Conservation (phyloP, 1,139 yeast genomes). For the Pichia sp. region DNA sequence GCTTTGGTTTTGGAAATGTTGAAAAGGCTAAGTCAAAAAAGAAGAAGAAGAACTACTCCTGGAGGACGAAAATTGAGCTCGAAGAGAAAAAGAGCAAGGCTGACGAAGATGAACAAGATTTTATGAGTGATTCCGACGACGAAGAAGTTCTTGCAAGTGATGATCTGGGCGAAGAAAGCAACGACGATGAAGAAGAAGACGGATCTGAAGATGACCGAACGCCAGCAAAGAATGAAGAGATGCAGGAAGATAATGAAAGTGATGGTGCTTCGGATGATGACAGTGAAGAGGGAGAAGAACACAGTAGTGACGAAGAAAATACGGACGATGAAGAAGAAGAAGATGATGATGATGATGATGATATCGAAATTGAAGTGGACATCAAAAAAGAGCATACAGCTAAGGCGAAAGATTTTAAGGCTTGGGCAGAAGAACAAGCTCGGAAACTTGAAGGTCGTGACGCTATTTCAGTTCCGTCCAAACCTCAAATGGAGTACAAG, state of each 20-base stretch:
- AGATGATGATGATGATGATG: constrained; percentile 19
- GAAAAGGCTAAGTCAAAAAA: constrained; percentile 31
- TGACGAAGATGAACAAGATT: constrained; percentile 40
- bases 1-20: constrained; percentile 62
- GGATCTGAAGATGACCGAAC: constrained; percentile 10
- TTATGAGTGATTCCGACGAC: constrained; percentile 28
- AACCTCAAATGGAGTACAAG: constrained; percentile 43
- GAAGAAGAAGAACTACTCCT: constrained; percentile 42
- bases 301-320: constrained; percentile 17
- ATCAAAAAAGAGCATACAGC: constrained; percentile 29
- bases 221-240: constrained; percentile 6
- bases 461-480: constrained; percentile 36
- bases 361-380: constrained; percentile 24
- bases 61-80: constrained; percentile 48
- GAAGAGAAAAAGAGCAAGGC: constrained; percentile 35
- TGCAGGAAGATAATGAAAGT: constrained; percentile 18
- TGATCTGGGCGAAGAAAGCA: constrained; percentile 34
- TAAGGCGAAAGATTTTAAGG: constrained; percentile 43
- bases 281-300: constrained; percentile 18
- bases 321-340: constrained; percentile 24
- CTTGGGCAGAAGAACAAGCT: constrained; percentile 55
- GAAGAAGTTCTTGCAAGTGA: constrained; percentile 27
- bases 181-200: constrained; percentile 25
- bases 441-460: constrained; percentile 55
- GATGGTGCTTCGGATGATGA: constrained; percentile 18